These are phyloP conservation scores for Trametes coccinea DNA, from an alignment of 768 basidiomycete species.

Conservation along the genomic window DNA sequence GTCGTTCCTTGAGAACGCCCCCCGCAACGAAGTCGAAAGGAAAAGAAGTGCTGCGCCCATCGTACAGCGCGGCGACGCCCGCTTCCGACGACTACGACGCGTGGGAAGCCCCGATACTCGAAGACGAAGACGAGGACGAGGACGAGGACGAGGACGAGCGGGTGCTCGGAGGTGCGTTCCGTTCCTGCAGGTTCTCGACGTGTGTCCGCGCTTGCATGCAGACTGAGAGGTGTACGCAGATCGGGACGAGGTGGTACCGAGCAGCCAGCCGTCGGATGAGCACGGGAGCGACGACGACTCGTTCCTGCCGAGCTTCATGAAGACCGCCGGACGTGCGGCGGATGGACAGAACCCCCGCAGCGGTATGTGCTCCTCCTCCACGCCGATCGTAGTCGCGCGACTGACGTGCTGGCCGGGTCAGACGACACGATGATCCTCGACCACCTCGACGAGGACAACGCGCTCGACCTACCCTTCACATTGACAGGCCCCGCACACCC, in stretches of 20 bases:
- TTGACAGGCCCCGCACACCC: too few species aligned
- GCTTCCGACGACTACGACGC: constrained; percentile 16
- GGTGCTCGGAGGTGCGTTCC: background rate
- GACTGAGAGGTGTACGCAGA: background rate
- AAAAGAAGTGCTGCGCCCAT: background rate
- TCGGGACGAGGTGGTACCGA: background rate
- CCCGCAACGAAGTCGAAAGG: background rate
- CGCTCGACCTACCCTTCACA: background rate
- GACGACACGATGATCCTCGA: background rate
- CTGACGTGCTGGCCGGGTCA: background rate
- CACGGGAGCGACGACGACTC: constrained; percentile 11
- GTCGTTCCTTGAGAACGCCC: background rate
- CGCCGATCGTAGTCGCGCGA: too few species aligned
- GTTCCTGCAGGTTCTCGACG: too few species aligned
- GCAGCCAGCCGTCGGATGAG: constrained; percentile 12
- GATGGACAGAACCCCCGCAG: background rate
- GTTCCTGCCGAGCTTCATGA: constrained; percentile 13
- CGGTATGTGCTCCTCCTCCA: background rate
- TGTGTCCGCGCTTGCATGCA: too few species aligned
- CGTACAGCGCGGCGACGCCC: background rate
- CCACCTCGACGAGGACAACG: background rate
- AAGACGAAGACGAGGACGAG: background rate
- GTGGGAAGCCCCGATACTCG: constrained; percentile 16
- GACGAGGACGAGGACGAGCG: background rate
- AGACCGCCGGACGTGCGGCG: background rate